Percentiles rank a stretch among this genome's conserved stretches.
phyloP scores from a whole-genome alignment of 2,329 filamentous ascomycete species.

The Fusarium pininemorale region DNA sequence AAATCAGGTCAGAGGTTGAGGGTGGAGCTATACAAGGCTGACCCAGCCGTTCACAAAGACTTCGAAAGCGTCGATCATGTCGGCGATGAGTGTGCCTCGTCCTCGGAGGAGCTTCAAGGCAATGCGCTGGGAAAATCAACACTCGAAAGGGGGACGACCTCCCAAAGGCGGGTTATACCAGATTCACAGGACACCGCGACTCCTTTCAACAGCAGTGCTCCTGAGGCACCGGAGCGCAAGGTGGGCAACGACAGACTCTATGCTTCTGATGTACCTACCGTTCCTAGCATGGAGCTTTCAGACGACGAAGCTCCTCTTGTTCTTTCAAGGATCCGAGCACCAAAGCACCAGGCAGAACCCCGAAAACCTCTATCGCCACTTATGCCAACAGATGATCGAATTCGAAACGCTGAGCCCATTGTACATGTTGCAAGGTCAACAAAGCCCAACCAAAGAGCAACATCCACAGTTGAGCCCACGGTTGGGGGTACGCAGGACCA shows the following conservation, averaged over 20 bases:
- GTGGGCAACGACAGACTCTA: background rate
- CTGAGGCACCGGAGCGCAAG: conserved; percentile 6
- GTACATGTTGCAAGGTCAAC: background rate
- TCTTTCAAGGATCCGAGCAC: conserved; percentile 16
- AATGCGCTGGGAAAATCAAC: background rate
- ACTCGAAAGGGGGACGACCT: background rate
- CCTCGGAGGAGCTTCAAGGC: background rate
- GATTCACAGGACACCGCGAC: conserved; percentile 44
- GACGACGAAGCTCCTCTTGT: conserved; percentile 50
- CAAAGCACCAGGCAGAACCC: background rate
- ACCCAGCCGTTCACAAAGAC: conserved; percentile 4
- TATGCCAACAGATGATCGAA: background rate
- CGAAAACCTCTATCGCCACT: background rate
- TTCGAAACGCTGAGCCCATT: background rate
- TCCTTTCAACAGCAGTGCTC: conserved; percentile 35
- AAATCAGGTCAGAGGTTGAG: conserved; percentile 10
- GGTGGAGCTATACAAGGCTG: conserved; percentile 20
- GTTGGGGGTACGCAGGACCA: background rate
- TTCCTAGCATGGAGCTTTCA: conserved; percentile 43
- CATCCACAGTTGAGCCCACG: background rate
- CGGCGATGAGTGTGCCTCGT: background rate
- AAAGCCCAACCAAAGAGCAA: background rate
- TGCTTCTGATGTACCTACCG: background rate
- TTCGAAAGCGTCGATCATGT: conserved; percentile 10
- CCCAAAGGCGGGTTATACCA: conserved; percentile 29